These are phyloP conservation scores for Dipodascus geniculatus DNA, from an alignment of 805 yeast genomes.

Conservation along the genomic window DNA sequence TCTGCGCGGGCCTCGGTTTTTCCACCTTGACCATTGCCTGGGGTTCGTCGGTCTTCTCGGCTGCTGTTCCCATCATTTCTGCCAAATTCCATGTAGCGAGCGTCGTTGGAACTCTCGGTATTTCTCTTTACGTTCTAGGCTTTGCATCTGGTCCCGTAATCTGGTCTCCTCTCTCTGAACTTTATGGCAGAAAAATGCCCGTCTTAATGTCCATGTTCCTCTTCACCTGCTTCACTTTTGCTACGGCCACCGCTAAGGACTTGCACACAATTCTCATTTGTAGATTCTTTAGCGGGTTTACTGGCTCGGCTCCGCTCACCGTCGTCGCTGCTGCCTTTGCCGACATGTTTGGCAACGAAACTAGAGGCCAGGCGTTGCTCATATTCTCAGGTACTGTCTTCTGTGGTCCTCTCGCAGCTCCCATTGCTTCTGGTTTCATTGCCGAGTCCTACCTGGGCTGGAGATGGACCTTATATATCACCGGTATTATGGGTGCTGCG, in stretches of 20 bases:
- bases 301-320: constrained; percentile 79
- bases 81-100: constrained; percentile 45
- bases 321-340: constrained; percentile 82
- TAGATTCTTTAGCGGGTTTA: constrained; percentile 68
- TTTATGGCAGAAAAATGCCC: constrained; percentile 59
- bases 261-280: constrained; percentile 65
- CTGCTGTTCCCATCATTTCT: constrained; percentile 40
- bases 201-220: constrained; percentile 45
- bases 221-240: constrained; percentile 51
- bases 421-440: constrained; percentile 64
- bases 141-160: constrained; percentile 87
- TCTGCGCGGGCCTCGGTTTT: constrained; percentile 37
- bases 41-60: constrained; percentile 78
- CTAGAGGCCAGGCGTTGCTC: constrained; percentile 68
- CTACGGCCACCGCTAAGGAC: constrained; percentile 67
- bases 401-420: constrained; percentile 72
- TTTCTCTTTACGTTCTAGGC: constrained; percentile 79
- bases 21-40: constrained; percentile 45
- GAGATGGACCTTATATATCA: constrained; percentile 72
- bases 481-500: constrained; percentile 47
- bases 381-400: constrained; percentile 64
- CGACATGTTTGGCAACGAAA: constrained; percentile 55
- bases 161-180: constrained; percentile 84
- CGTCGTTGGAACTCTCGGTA: constrained; percentile 63
- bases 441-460: constrained; percentile 54